Base-by-base conservation (phyloP, 1,139 yeast genomes). In the Hemisphaericaspora subhashii region DNA sequence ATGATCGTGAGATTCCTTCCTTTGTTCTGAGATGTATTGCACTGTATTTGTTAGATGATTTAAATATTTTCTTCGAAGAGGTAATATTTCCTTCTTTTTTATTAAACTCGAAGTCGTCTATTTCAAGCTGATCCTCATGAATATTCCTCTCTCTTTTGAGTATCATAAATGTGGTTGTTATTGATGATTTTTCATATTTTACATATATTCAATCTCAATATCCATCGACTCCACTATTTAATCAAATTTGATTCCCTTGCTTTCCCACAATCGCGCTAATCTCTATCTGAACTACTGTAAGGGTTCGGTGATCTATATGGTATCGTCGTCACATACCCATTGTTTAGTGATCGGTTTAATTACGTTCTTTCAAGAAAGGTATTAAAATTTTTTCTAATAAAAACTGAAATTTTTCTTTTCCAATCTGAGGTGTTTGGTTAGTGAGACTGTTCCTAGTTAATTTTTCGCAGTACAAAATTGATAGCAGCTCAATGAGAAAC, bases 271-370 rank as follows among this genome's bases (percentile, higher is more conserved):
- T 9, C 5, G 18, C n/a, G 9, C 6, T 16, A 10, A 13, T 15
- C 16, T 28, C 17, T 15, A 16, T 28, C 12, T 28, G 9, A 28
- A 28, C 16, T 9, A 16, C 31, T 28, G 16, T 14, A 12, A 28
- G 5, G 31, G 31, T 16, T 28, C 20, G 21, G 21, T 28, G 31
- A 15, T 15, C 31, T 28, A 16, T 28, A 28, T 28, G 31, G 31
- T 15, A 27, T 36, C 36, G 23, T 29, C 37, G 15, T 35, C 41
- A 48, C 52, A 48, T 48, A 48, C 52, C 52, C 52, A 48, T 48
- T 48, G 50, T 44, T 44, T 43, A 45, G 47, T 43, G 50, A 39
- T 46, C 43, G 47, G 46, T 37, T 44, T 46, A 40, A 36, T 33
- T 37, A 33, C 31, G 21, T 28, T 30, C 31, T 29, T 27, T 21